These are phyloP conservation scores for Musa balbisiana DNA, from an alignment of 202 grass and related monocot genomes.

Conservation along the genomic window DNA sequence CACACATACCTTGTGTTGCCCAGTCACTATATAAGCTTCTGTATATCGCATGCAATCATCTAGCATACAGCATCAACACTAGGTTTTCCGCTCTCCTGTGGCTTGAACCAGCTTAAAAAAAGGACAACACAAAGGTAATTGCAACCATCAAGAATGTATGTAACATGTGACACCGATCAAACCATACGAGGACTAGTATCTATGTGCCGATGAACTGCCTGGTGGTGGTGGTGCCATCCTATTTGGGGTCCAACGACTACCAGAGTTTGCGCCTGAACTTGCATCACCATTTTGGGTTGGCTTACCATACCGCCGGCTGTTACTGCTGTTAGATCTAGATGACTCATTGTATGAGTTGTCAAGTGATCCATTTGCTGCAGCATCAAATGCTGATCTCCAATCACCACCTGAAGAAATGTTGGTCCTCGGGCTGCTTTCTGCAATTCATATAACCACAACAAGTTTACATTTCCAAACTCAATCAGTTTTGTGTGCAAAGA, in stretches of 20 bases:
- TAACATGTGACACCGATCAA: background rate
- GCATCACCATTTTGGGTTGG: constrained; percentile 36
- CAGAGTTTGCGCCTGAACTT: constrained; percentile 17
- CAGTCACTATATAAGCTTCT: no score
- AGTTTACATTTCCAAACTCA: background rate
- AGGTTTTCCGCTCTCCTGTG: background rate
- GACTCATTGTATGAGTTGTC: constrained; percentile 12
- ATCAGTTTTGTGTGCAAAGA: background rate
- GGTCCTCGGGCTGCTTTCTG: constrained; percentile 45
- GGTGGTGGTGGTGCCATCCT: constrained; percentile 38
- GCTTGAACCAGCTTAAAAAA: background rate
- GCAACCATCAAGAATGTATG: background rate
- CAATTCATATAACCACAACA: background rate
- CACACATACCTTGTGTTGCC: no score
- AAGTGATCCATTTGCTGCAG: constrained; percentile 26
- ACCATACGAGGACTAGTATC: background rate
- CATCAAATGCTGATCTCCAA: constrained; percentile 71
- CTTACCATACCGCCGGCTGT: constrained; percentile 22
- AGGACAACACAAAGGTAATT: background rate
- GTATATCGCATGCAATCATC: no score
- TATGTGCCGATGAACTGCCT: constrained; percentile 7
- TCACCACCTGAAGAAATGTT: constrained; percentile 38
- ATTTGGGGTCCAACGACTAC: constrained; percentile 36
- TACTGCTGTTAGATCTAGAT: constrained; percentile 28
- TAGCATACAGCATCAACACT: no score